Evolutionary conservation across 345 rosid species (phyloP).

Genomic region (Mercurialis annua): DNA sequence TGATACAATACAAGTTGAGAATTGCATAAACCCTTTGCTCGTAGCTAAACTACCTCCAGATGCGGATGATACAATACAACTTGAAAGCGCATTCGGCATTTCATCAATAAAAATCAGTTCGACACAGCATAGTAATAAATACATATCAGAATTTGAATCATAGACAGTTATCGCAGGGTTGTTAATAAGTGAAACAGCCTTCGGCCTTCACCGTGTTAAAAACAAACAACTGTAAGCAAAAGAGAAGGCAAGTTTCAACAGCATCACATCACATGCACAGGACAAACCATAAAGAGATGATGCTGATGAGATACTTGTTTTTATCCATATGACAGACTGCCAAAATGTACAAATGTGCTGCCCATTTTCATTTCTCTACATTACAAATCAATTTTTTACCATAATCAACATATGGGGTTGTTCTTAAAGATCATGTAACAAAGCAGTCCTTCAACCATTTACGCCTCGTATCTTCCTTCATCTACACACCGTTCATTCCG

Average conservation of each 20-base stretch:
- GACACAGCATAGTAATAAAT: no score
- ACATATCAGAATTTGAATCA: no score
- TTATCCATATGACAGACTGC: conserved; percentile 16
- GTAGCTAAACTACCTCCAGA: no score
- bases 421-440: conserved; percentile 8
- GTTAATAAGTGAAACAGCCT: conserved; percentile 4
- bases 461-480: conserved; percentile 14
- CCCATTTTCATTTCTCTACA: conserved; percentile 15
- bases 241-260: background rate
- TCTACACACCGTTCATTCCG: conserved; percentile 70
- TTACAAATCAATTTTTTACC: conserved; percentile 17
- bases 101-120: no score
- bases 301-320: background rate
- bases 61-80: no score
- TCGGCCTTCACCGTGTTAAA: conserved; percentile 11
- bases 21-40: no score
- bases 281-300: conserved; percentile 3
- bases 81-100: no score
- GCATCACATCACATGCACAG: conserved; percentile 9
- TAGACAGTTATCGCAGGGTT: no score
- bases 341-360: background rate
- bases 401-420: background rate
- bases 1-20: no score
- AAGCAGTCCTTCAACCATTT: conserved; percentile 21
- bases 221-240: background rate